Base-by-base conservation (phyloP, 768 basidiomycete species). In the Chalciporus chontae region DNA sequence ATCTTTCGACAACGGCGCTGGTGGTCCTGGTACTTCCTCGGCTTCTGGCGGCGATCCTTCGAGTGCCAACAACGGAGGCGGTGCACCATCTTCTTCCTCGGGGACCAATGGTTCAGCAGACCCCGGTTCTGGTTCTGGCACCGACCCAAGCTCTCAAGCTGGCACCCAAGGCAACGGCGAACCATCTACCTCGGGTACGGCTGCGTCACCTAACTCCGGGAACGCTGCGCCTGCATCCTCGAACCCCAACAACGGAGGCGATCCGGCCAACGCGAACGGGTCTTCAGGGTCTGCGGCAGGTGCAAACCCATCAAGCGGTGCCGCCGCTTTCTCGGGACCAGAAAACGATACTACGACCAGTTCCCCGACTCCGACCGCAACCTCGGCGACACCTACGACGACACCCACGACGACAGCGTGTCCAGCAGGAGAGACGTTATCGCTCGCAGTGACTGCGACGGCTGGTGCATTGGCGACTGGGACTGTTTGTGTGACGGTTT, bases 391-490 rank as follows among this genome's bases (percentile, higher is more conserved):
- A n/a, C 15, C 48, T 13, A 11, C 40, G 24, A 23, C 27, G 13
- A 29, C 48, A 18, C 7, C 40, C 3, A 15, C 40, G 26, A 34
- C 21, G 8, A 0, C 38, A 2, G 36, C 44, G 17, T 62, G 61
- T 23, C 62, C 59, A 37, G 9, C 59, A 19, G 59, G 62, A 26
- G 26, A 48, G 41, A 61, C 14, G 7, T 31, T 31, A 18, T 40
- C 50, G 5, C 48, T 29, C n/a, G n/a, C 17, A 0, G 52, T 34
- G 18, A 42, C 43, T 14, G 17, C 42, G 40, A n/a, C 26, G 3
- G 32, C 34, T 3, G 23, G 38, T 18, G 29, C 9, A 26, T 19
- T 44, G 31, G 50, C 15, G 34, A 13, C 24, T 5, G 53, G 17
- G 4, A 7, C 14, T 14, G 36, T 65, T 32, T 65, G 62, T 17